Evolutionary conservation across 495 filamentous ascomycete genomes (phyloP), one percentile per base, ranked within the genome.

Genomic region (Penicillium nucicola): DNA sequence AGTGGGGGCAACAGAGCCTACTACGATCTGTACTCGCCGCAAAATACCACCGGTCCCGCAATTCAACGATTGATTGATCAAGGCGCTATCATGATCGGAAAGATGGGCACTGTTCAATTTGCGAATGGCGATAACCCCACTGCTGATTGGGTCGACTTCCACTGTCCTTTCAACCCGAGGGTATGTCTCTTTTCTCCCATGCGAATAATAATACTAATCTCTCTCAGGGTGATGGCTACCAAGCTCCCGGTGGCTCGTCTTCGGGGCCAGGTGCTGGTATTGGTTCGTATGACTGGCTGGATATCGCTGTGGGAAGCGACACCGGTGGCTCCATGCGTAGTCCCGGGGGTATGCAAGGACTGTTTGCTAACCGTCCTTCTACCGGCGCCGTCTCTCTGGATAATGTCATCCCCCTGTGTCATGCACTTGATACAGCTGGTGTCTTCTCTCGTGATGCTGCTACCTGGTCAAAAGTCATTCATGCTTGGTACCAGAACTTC

Each of bases 41-140:
- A 54, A 3, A 68, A 62, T 2, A 41, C 53, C 23, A 76, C 65
- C 2, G 69, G 61, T 10, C 36, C 63, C 11, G 61, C 61, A 14
- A 56, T 77, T 5, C 65, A 74, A 42, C 50, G 56, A 8, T 65
- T 80, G 1, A 50, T 77, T 12, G 60, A 74, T 45, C 56, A 62
- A 2, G 76, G 77, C 13, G 76, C 69, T n/a, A 55, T 78, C 6
- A 45, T 78, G 25, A 67, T 80, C 0, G 77, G 77, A 2, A 78
- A 79, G 47, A 72, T 68, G 31, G 74, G 72, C 20, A 75, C 73
- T 0, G 66, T 62, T 9, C 75, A 80, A 49, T 72, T 80, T 45
- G 69, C 73, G 9, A 67, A 70, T 20, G 68, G 69, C 3, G 65
- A 74, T 34, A 50, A 45, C 4, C 56, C 70, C 1, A 71, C 62